Percentiles rank a stretch among this genome's conserved stretches.
phyloP scores from a whole-genome alignment of 1,284 basidiomycete species.

The Moesziomyces sp. region DNA sequence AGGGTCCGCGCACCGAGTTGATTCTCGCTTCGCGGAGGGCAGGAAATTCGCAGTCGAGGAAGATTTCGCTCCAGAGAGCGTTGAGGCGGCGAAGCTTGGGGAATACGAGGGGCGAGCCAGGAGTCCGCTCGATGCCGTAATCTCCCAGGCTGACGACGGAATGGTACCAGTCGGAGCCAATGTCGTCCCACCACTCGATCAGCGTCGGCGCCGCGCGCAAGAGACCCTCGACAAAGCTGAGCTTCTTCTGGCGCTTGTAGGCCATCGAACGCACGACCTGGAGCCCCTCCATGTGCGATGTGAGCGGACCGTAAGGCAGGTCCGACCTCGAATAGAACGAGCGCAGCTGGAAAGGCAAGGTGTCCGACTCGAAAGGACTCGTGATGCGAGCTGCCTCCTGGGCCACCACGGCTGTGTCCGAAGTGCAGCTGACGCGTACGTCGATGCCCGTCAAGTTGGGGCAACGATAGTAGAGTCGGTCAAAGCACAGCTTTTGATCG shows the following conservation, averaged over 20 bases:
- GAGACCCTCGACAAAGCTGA: conserved; percentile 14
- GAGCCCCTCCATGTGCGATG: conserved; percentile 9
- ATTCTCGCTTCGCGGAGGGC: conserved; percentile 7
- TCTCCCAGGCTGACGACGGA: conserved; percentile 5
- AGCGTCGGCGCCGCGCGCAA: conserved; percentile 4
- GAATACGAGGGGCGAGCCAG: conserved; percentile 9
- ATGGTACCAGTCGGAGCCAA: conserved; percentile 4
- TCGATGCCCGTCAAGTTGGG: conserved; percentile 9
- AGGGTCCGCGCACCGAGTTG: conserved; percentile 6
- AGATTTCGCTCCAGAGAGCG: conserved; percentile 13
- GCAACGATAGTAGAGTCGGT: conserved; percentile 9
- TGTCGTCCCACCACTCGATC: conserved; percentile 13
- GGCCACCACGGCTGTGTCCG: not conserved
- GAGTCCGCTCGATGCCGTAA: conserved; percentile 2
- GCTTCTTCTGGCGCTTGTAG: conserved; percentile 7
- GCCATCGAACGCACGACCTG: conserved; percentile 3
- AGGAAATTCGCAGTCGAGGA: conserved; percentile 16
- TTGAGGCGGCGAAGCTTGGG: conserved; percentile 10
- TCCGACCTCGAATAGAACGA: conserved; percentile 2
- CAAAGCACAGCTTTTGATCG: conserved; percentile 11
- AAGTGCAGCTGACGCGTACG: not conserved
- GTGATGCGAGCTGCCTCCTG: not conserved
- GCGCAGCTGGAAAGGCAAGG: conserved; percentile 15
- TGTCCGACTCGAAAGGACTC: conserved; percentile 3
- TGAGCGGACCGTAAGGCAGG: conserved; percentile 13